Percentiles rank a stretch among this genome's conserved stretches.
Evolutionary conservation across 1,284 basidiomycete genomes (phyloP).

Genomic region (Peniophora sp.): DNA sequence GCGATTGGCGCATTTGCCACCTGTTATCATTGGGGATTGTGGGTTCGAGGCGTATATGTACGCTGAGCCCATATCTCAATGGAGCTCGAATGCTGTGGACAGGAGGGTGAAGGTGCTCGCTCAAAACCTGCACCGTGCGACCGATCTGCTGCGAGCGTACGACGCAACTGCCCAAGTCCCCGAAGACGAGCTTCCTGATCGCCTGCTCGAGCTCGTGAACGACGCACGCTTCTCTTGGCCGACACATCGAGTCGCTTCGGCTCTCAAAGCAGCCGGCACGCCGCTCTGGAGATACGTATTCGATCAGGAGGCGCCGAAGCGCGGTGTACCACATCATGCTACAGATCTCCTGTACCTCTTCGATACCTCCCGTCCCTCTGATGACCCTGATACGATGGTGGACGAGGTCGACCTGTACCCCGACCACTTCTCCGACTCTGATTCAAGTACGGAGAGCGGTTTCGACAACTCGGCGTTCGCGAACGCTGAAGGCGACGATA

Average conservation of each 20-base stretch:
- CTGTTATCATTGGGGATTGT: constrained; percentile 67
- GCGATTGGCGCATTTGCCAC: constrained; percentile 33
- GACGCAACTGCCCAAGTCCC: constrained; percentile 55
- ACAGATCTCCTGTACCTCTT: constrained; percentile 70
- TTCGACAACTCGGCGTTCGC: constrained; percentile 18
- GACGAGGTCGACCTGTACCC: constrained; percentile 14
- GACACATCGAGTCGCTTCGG: constrained; percentile 49
- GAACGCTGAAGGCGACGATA: constrained; percentile 17
- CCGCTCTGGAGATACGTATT: constrained; percentile 69
- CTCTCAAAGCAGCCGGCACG: constrained; percentile 16
- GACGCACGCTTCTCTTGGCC: constrained; percentile 71
- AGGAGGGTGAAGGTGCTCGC: constrained; percentile 65
- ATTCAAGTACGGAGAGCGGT: constrained; percentile 9
- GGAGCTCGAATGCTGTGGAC: constrained; percentile 51
- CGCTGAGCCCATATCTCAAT: constrained; percentile 47
- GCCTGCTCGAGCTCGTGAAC: constrained; percentile 60
- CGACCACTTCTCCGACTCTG: constrained; percentile 12
- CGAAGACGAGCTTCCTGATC: constrained; percentile 53
- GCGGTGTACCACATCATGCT: constrained; percentile 55
- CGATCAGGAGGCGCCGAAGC: constrained; percentile 64
- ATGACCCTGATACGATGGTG: constrained; percentile 17
- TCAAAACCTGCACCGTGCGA: constrained; percentile 56
- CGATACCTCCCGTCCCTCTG: constrained; percentile 50
- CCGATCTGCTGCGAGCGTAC: constrained; percentile 54
- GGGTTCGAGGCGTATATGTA: constrained; percentile 57